Evolutionary conservation across 352 stramenopile species (phyloP), one percentile per base, ranked within the genome.

Genomic region (Hyaloperonospora brassicae): DNA sequence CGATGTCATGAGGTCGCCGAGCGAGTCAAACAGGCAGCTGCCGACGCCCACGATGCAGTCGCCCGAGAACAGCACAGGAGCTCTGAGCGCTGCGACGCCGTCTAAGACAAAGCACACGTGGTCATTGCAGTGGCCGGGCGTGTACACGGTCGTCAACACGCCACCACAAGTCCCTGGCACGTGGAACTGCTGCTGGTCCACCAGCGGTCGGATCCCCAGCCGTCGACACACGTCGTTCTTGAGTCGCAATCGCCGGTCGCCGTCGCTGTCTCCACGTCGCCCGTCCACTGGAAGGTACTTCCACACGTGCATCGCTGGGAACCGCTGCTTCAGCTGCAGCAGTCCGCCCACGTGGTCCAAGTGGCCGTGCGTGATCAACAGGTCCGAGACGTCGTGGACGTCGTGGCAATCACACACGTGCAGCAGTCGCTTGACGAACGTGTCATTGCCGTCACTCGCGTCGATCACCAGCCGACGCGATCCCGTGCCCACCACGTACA

Each of bases 321-420:
- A 93, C 14, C 27, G 59, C 30, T 76, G 51, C 34, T 69, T 73
- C 1, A 92, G 50, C 36, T 64, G 61, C 50, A 87, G 50, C 1
- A 97, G 47, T 12, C 89, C 89, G 9, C 89, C 89, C 7, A 95
- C 73, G 59, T 97, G 89, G 57, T 97, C 89, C 23, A 71, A 70
- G 55, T 97, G 89, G 11, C 78, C 73, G 66, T 97, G 89, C 2
- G 89, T 97, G 46, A 96, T 70, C 24, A 97, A 50, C 39, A 97
- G 60, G 59, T 91, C 59, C 17, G 75, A 75, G 61, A 94, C 83
- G 27, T 78, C 64, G 1, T 61, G 36, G 39, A 87, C 70, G 2
- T 65, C 69, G 1, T 77, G 55, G 11, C 52, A 36, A 25, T 62
- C 44, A 52, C 84, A 79, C 10, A 72, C 70, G 7, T 59, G 35